These are phyloP conservation scores for Fusarium sp. DNA, from an alignment of 2,329 filamentous ascomycete genomes.

Conservation along the genomic window DNA sequence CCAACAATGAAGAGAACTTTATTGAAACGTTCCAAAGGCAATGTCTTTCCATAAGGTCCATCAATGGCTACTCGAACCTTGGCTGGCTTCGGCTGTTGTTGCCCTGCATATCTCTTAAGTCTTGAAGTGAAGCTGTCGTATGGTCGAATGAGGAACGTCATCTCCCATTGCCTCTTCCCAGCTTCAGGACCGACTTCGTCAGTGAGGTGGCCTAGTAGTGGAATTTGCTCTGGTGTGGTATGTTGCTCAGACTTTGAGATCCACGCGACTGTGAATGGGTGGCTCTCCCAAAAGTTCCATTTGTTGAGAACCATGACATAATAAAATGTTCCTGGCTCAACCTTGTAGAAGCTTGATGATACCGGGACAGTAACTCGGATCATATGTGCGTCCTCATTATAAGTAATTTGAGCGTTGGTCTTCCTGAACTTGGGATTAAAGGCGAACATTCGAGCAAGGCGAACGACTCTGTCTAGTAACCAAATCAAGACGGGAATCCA, in stretches of 20 bases:
- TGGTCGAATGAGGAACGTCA: conserved; percentile 59
- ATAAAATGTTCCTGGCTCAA: conserved; percentile 58
- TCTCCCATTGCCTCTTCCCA: conserved; percentile 10
- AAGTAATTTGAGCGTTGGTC: neutral
- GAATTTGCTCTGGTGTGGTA: neutral
- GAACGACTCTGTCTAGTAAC: neutral
- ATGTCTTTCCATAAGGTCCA: conserved; percentile 6
- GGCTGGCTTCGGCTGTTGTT: neutral
- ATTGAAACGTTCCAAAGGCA: neutral
- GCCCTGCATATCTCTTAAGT: neutral
- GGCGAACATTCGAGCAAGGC: neutral
- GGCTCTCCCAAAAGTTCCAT: conserved; percentile 59
- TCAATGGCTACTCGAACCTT: neutral
- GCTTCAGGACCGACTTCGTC: neutral
- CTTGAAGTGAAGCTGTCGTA: conserved; percentile 57
- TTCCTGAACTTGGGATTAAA: conserved; percentile 10
- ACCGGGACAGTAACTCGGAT: conserved; percentile 55
- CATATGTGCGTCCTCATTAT: conserved; percentile 51
- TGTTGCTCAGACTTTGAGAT: conserved; percentile 26
- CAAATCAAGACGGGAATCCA: conserved; percentile 5
- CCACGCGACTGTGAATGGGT: conserved; percentile 61
- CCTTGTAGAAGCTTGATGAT: conserved; percentile 47
- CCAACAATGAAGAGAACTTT: conserved; percentile 17
- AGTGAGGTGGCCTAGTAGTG: neutral
- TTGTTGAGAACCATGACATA: conserved; percentile 57